phyloP scores from a whole-genome alignment of 805 yeast species.

The Starmerella riodocensis region DNA sequence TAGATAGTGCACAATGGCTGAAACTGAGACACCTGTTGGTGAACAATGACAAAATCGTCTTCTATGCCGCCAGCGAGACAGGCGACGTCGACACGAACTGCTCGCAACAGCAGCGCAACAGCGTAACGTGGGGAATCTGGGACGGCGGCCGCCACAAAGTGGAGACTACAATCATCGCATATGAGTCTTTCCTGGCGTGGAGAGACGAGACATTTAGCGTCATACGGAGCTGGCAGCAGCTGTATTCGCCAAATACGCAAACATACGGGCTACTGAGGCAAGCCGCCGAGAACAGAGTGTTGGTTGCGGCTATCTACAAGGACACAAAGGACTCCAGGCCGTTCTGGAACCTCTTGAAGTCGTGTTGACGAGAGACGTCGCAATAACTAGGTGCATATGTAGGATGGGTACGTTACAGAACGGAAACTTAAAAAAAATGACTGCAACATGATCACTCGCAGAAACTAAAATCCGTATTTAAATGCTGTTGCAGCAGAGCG shows the following conservation, averaged over 20 bases:
- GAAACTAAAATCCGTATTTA: neutral
- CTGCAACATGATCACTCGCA: neutral
- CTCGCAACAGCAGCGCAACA: slow-evolving; percentile 44
- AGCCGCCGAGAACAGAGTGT: slow-evolving; percentile 48
- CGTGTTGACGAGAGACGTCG: neutral
- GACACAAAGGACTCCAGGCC: slow-evolving; percentile 12
- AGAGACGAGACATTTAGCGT: slow-evolving; percentile 85
- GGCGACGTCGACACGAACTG: slow-evolving; percentile 42
- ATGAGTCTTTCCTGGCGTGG: slow-evolving; percentile 91
- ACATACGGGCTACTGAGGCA: slow-evolving; percentile 50
- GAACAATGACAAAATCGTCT: slow-evolving; percentile 43
- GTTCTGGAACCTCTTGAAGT: slow-evolving; percentile 15
- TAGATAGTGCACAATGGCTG: slow-evolving; percentile 62
- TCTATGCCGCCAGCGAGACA: slow-evolving; percentile 54
- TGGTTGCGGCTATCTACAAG: slow-evolving; percentile 66
- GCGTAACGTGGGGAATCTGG: slow-evolving; percentile 97
- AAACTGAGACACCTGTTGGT: slow-evolving; percentile 18
- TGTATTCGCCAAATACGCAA: slow-evolving; percentile 44
- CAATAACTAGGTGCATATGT: neutral
- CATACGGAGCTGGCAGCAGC: slow-evolving; percentile 82
- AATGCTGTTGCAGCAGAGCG: too few relatives aligned
- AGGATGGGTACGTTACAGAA: neutral
- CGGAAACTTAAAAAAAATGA: neutral
- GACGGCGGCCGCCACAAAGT: slow-evolving; percentile 68
- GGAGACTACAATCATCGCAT: slow-evolving; percentile 85